phyloP scores from a whole-genome alignment of 2,329 filamentous ascomycete species.

The Thielaviopsis euricoi region DNA sequence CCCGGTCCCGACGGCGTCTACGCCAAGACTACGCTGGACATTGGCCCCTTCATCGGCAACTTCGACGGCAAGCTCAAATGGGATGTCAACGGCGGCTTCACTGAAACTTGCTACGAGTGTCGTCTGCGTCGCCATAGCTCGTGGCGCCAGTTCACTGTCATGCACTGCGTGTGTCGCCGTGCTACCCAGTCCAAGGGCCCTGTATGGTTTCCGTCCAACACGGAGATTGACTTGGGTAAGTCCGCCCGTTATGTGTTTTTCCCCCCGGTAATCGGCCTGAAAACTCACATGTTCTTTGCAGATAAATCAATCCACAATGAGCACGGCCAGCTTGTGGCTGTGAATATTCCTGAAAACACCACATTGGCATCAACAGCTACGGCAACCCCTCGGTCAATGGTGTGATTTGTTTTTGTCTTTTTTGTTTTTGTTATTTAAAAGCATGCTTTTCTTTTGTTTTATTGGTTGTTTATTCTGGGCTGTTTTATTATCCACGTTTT shows the following conservation, averaged over 20 bases:
- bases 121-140: conserved; percentile 7
- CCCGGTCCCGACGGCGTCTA: not conserved
- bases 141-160: conserved; percentile 7
- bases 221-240: conserved; percentile 11
- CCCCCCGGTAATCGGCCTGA: too few species aligned
- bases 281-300: not conserved
- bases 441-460: too few species aligned
- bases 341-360: not conserved
- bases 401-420: not conserved
- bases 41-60: conserved; percentile 5
- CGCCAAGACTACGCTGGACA: not conserved
- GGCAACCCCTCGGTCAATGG: not conserved
- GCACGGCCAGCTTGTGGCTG: conserved; percentile 3
- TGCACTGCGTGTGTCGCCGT: conserved; percentile 10
- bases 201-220: conserved; percentile 10
- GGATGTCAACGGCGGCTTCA: conserved; percentile 8
- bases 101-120: conserved; percentile 8
- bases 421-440: not conserved
- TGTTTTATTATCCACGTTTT: not conserved
- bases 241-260: not conserved
- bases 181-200: conserved; percentile 3
- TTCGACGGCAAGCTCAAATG: conserved; percentile 10
- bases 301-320: conserved; percentile 7
- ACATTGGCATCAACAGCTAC: not conserved
- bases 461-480: not conserved